phyloP scores from a whole-genome alignment of 2,329 filamentous ascomycete genomes.

The Coniochaeta ligniaria region DNA sequence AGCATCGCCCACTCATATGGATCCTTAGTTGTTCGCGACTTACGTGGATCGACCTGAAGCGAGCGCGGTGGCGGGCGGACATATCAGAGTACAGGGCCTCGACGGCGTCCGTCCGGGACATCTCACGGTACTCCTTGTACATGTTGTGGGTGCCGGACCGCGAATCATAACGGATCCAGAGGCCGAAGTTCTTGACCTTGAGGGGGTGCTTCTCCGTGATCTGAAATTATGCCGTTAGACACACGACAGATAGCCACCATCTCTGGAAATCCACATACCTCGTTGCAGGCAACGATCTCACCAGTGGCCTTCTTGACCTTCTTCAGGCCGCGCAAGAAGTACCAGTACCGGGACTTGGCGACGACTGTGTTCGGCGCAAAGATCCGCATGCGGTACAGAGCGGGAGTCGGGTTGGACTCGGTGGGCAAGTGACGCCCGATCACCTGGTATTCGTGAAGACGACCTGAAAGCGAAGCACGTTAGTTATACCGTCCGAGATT shows the following conservation, averaged over 20 bases:
- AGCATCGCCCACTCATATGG: conserved; percentile 9
- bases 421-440: conserved; percentile 98
- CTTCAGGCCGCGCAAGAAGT: conserved; percentile 97
- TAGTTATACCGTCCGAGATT: conserved; percentile 16
- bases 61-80: conserved; percentile 95
- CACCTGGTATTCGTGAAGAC: conserved; percentile 99
- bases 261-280: conserved; percentile 52
- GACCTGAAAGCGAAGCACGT: conserved; percentile 55
- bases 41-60: conserved; percentile 99
- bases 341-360: conserved; percentile 99
- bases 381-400: conserved; percentile 99
- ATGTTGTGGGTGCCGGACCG: conserved; percentile 99
- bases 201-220: conserved; percentile 98
- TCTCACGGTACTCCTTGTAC: conserved; percentile 99
- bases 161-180: conserved; percentile 99
- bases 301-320: conserved; percentile 99
- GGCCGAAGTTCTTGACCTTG: conserved; percentile 99
- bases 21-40: conserved; percentile 29
- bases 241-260: neutral
- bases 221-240: conserved; percentile 34
- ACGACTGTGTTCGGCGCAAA: conserved; percentile 97
- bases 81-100: conserved; percentile 99
- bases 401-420: conserved; percentile 93
- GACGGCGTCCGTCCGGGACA: conserved; percentile 91
- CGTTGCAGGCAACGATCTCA: conserved; percentile 96